Base-by-base conservation (phyloP, 768 basidiomycete genomes). In the Kwoniella mangroviensis region DNA sequence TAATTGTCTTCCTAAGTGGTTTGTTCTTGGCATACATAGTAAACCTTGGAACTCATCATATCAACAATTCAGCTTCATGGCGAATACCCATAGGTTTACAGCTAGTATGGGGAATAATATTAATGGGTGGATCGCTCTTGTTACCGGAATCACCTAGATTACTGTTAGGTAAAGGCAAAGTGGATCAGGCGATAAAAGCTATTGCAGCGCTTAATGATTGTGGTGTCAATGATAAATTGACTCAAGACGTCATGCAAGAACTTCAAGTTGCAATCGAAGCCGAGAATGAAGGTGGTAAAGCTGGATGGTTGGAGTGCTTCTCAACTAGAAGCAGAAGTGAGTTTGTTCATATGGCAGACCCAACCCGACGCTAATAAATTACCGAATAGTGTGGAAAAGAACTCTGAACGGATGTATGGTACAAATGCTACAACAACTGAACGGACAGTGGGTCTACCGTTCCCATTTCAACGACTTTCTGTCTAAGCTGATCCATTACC, bases 241-340 rank as follows among this genome's bases (percentile, higher is more conserved):
- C 92, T 0, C 77, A 85, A 9, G 90, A 90, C 65, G 83, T 84
- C 5, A 83, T 92, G 19, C 87, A 87, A 28, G 91, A 92, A 72
- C 86, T 92, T 28, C 85, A 88, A 67, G 87, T 85, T 67, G 89
- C 86, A 49, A 89, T 93, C 77, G 84, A 84, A 17, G 88, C 87
- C 4, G 91, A 93, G 82, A 93, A 92, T 75, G 89, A 90, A 63
- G 91, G 90, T 22, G 91, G 91, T 7, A 90, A 91, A 77, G 90
- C 90, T 1, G 90, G 89, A 0, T 92, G 91, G 91, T 53, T 85
- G 28, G 91, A 92, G 79, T 91, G 90, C 81, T 92, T 92, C 86
- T 89, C 89, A 1, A 85, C 86, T 4, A 49, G 43, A 49, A 59
- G 52, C 45, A 51, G 53, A 24, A 68, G 70, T 71, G 65, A 56